These are phyloP conservation scores for Brassica juncea DNA, from an alignment of 345 rosid genomes.

Conservation along the genomic window DNA sequence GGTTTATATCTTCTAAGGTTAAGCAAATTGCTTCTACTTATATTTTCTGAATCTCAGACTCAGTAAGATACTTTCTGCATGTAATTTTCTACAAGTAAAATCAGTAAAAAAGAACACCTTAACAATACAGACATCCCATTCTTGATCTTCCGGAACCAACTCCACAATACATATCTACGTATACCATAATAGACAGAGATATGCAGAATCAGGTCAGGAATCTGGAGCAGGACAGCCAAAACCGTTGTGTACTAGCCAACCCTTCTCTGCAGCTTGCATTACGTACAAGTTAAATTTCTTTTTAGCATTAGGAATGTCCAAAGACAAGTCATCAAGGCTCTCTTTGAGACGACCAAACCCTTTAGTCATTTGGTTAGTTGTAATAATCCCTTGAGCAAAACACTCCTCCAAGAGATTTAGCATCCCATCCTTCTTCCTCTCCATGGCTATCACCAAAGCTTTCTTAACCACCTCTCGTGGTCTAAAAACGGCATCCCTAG, in stretches of 20 bases:
- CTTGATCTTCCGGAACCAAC: no score
- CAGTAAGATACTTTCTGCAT: neutral
- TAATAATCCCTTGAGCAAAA: slow-evolving; percentile 83
- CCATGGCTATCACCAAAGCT: no score
- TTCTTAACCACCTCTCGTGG: no score
- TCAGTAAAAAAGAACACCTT: neutral
- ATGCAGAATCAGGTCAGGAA: neutral
- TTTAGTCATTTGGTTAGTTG: slow-evolving; percentile 86
- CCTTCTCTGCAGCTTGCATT: no score
- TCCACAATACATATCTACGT: neutral
- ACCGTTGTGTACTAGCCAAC: neutral
- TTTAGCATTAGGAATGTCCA: slow-evolving; percentile 85
- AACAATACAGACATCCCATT: neutral
- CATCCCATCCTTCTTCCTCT: slow-evolving; percentile 65
- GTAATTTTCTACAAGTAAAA: neutral
- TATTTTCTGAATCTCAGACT: neutral
- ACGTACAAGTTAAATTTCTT: no score
- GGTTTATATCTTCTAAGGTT: neutral
- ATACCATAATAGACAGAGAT: neutral
- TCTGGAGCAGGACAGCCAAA: neutral
- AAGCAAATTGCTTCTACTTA: neutral
- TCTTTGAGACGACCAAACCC: slow-evolving; percentile 83
- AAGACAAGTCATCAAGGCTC: slow-evolving; percentile 81
- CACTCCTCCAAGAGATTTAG: slow-evolving; percentile 79
- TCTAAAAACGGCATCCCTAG: no score